These are phyloP conservation scores for Tremella mesenterica DNA, from an alignment of 768 basidiomycete genomes.

Conservation along the genomic window DNA sequence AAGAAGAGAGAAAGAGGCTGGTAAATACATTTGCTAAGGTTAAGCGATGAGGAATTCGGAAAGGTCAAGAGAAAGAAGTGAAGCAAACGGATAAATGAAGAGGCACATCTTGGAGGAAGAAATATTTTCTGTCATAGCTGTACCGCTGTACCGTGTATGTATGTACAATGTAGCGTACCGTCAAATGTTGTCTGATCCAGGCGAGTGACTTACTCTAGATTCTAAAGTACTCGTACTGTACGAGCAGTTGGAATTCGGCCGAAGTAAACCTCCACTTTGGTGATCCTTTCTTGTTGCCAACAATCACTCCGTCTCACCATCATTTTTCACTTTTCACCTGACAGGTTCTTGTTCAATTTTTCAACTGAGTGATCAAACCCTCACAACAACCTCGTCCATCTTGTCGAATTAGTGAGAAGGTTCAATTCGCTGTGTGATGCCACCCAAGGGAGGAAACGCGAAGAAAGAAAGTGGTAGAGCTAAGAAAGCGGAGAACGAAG, in stretches of 20 bases:
- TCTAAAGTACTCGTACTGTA: no score
- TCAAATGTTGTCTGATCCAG: not conserved
- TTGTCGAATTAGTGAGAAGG: no score
- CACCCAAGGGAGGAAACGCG: slow-evolving; percentile 74
- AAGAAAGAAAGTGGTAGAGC: slow-evolving; percentile 87
- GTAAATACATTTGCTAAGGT: no score
- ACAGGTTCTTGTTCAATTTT: not conserved
- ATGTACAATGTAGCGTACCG: not conserved
- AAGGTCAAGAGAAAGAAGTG: no score
- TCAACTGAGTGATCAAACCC: not conserved
- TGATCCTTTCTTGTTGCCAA: not conserved
- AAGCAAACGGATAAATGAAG: not conserved
- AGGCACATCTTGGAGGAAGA: no score
- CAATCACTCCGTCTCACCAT: not conserved
- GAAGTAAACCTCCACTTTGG: not conserved
- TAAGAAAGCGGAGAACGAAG: slow-evolving; percentile 53
- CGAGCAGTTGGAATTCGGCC: not conserved
- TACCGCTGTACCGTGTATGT: not conserved
- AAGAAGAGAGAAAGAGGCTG: slow-evolving; percentile 32
- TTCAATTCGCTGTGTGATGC: no score
- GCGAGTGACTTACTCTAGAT: no score
- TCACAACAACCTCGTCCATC: no score
- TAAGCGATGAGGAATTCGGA: no score
- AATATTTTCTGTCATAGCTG: not conserved
- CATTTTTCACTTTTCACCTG: not conserved